phyloP scores from a whole-genome alignment of 2,329 filamentous ascomycete genomes.

The Coniochaeta sp. region DNA sequence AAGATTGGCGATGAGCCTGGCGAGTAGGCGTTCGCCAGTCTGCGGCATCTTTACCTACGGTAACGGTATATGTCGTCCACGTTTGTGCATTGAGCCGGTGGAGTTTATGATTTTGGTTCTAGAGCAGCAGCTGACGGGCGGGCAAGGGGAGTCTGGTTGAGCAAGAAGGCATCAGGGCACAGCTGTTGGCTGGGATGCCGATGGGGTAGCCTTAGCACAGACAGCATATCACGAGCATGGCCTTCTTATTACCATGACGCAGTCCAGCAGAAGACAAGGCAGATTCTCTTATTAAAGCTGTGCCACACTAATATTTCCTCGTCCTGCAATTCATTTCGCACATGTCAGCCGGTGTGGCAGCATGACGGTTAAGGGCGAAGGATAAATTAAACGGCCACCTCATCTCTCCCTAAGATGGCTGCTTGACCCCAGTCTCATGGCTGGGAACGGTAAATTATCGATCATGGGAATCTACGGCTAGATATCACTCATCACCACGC shows the following conservation, averaged over 20 bases:
- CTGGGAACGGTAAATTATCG: constrained; percentile 10
- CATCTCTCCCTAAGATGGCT: constrained; percentile 1
- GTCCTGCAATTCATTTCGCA: neutral
- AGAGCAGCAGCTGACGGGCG: neutral
- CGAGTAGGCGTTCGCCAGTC: constrained; percentile 32
- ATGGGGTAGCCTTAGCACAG: neutral
- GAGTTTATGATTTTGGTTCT: neutral
- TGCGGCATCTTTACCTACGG: neutral
- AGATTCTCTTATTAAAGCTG: neutral
- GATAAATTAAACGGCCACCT: constrained; percentile 13
- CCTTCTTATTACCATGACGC: neutral
- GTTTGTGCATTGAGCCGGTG: constrained; percentile 1
- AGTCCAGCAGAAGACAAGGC: neutral
- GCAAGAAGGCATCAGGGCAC: neutral
- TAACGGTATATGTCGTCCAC: neutral
- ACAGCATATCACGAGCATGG: neutral
- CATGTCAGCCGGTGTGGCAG: neutral
- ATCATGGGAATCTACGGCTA: constrained; percentile 10
- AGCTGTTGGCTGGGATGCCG: neutral
- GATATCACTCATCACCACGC: constrained; percentile 8
- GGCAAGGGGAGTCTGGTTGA: neutral
- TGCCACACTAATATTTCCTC: neutral
- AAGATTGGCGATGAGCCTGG: constrained; percentile 77
- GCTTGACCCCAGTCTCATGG: constrained; percentile 9
- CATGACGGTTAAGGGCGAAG: constrained; percentile 5